phyloP scores from a whole-genome alignment of 192 early-diverging fungal species.

The Anaeromyces robustus region DNA sequence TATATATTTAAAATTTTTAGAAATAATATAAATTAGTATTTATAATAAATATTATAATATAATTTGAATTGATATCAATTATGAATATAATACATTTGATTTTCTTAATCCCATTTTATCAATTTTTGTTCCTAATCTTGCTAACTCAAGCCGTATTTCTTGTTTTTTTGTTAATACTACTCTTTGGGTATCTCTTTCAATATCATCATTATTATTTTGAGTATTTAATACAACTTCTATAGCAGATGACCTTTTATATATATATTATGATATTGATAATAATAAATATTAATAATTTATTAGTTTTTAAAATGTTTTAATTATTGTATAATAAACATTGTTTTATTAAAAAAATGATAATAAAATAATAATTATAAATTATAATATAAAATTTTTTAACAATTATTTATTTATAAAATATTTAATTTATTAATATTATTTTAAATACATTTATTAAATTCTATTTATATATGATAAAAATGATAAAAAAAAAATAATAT shows the following conservation, averaged over 20 bases:
- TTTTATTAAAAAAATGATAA: too few species aligned
- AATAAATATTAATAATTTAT: too few species aligned
- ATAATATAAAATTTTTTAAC: too few species aligned
- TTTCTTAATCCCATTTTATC: background rate
- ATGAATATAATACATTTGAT: background rate
- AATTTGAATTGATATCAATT: too few species aligned
- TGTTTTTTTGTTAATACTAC: background rate
- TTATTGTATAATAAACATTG: too few species aligned
- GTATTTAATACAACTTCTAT: background rate
- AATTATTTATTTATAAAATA: too few species aligned
- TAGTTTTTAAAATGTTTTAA: too few species aligned
- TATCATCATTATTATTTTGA: background rate
- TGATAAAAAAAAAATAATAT: background rate
- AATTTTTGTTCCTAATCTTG: background rate
- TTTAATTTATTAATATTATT: too few species aligned
- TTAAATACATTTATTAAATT: background rate
- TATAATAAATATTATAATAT: too few species aligned
- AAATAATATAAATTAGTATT: too few species aligned
- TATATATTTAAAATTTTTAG: too few species aligned
- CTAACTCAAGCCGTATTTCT: background rate
- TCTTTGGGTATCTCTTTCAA: background rate
- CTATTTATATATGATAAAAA: background rate
- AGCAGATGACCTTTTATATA: background rate
- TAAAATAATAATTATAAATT: too few species aligned
- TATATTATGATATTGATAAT: background rate